phyloP scores from a whole-genome alignment of 495 filamentous ascomycete species.

The Xylaria telfairii region DNA sequence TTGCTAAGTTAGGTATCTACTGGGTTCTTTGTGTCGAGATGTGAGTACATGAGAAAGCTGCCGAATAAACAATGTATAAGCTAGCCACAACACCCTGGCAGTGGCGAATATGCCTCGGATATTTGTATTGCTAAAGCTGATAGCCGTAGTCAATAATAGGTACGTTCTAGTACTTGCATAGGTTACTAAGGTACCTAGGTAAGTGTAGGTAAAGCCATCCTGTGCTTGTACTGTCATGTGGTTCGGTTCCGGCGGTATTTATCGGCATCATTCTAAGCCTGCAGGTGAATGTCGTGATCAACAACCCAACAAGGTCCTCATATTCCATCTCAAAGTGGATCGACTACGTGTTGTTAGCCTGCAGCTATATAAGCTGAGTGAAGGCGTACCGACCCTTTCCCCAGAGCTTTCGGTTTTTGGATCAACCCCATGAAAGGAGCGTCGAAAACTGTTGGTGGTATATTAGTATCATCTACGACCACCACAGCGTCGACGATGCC shows the following conservation, averaged over 20 bases:
- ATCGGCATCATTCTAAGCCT: not conserved
- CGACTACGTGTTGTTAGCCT: conserved; percentile 4
- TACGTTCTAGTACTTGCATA: not conserved
- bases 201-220: not conserved
- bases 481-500: not conserved
- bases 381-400: too few species aligned
- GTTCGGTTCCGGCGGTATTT: not conserved
- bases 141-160: not conserved
- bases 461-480: not conserved
- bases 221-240: not conserved
- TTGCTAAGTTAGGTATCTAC: not conserved
- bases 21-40: not conserved
- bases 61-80: too few species aligned
- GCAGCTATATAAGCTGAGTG: not conserved
- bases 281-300: not conserved
- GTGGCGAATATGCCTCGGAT: not conserved
- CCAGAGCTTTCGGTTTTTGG: not conserved
- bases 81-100: not conserved
- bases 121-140: not conserved
- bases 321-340: conserved; percentile 4
- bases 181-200: not conserved
- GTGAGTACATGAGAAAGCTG: too few species aligned
- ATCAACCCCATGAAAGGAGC: not conserved
- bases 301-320: conserved; percentile 17
- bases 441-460: not conserved